Percentiles rank a stretch among this genome's conserved stretches.
Evolutionary conservation across 2,329 filamentous ascomycete genomes (phyloP).

Genomic region (Trichothecium sympodiale): DNA sequence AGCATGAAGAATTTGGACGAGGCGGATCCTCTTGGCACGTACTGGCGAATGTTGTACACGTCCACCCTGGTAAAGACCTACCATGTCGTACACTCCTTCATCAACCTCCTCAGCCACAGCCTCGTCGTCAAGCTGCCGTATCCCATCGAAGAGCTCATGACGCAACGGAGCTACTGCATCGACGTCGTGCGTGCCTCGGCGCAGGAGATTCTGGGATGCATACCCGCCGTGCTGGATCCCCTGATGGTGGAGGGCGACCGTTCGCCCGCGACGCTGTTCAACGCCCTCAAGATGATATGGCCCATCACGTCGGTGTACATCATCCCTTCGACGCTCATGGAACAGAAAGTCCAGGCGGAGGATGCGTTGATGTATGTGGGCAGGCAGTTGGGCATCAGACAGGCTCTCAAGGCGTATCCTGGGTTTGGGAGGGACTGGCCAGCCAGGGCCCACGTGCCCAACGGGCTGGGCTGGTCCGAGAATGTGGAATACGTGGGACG

Average conservation of each 20-base stretch:
- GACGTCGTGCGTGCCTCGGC: slow-evolving; percentile 15
- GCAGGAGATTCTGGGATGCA: slow-evolving; percentile 15
- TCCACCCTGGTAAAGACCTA: slow-evolving; percentile 23
- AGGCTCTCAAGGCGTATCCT: slow-evolving; percentile 18
- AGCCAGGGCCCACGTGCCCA: slow-evolving; percentile 14
- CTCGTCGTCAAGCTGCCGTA: slow-evolving; percentile 7
- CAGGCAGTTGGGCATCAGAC: slow-evolving; percentile 23
- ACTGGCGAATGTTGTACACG: slow-evolving; percentile 21
- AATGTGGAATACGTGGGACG: background rate
- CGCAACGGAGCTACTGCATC: slow-evolving; percentile 17
- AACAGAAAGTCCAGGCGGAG: slow-evolving; percentile 16
- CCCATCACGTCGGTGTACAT: slow-evolving; percentile 22
- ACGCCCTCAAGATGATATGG: slow-evolving; percentile 26
- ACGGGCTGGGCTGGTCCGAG: slow-evolving; percentile 7
- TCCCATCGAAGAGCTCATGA: slow-evolving; percentile 14
- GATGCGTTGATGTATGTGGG: slow-evolving; percentile 20
- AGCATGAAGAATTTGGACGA: background rate
- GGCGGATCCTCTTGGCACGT: slow-evolving; percentile 11
- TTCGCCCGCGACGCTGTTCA: slow-evolving; percentile 21
- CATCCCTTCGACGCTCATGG: slow-evolving; percentile 14
- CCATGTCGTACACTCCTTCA: slow-evolving; percentile 18
- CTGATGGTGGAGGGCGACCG: slow-evolving; percentile 11
- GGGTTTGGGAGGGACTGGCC: slow-evolving; percentile 9
- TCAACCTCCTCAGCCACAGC: slow-evolving; percentile 24
- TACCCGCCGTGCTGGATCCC: slow-evolving; percentile 15